A percentile compares a stretch with the other conserved stretches of the same genome.
Conservation (phyloP, 2,329 filamentous ascomycete genomes). For the Aspergillus bombycis region DNA sequence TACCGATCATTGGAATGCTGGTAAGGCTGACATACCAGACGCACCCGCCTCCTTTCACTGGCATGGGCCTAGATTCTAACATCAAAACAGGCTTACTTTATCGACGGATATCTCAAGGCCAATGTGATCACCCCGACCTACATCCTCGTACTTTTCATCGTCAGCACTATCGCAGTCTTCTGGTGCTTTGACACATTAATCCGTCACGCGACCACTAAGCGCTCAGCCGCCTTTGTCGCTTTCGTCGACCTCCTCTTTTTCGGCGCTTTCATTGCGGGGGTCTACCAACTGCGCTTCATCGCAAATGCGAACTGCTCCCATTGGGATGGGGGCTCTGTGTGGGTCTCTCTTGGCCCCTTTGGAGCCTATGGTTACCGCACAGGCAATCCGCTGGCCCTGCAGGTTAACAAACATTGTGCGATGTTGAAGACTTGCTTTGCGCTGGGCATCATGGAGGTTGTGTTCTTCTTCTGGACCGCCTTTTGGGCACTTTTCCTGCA, state of each 20-base stretch:
- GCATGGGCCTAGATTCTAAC: conserved; percentile 6
- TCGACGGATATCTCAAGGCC: conserved; percentile 59
- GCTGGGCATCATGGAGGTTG: conserved; percentile 82
- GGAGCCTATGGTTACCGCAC: conserved; percentile 55
- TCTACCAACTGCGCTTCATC: conserved; percentile 62
- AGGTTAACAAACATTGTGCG: conserved; percentile 75
- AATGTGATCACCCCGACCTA: conserved; percentile 63
- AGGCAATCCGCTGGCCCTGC: conserved; percentile 53
- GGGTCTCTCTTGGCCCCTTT: conserved; percentile 64
- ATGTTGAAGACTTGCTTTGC: conserved; percentile 93
- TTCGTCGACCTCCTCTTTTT: conserved; percentile 65
- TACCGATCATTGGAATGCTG: conserved; percentile 66
- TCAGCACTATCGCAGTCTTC: conserved; percentile 62
- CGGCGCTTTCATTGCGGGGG: conserved; percentile 64
- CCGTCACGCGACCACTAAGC: conserved; percentile 61
- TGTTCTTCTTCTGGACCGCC: conserved; percentile 79
- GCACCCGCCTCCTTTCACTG: neutral
- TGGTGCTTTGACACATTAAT: conserved; percentile 65
- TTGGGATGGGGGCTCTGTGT: conserved; percentile 58
- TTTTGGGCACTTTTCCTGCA: conserved; percentile 64
- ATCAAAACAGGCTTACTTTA: conserved; percentile 57
- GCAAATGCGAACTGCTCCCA: conserved; percentile 67
- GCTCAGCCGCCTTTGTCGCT: conserved; percentile 62
- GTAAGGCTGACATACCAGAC: conserved; percentile 35
- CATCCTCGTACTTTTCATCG: conserved; percentile 68